Conservation (phyloP, 106 monocot genomes). For the Acanthochlamys bracteata region DNA sequence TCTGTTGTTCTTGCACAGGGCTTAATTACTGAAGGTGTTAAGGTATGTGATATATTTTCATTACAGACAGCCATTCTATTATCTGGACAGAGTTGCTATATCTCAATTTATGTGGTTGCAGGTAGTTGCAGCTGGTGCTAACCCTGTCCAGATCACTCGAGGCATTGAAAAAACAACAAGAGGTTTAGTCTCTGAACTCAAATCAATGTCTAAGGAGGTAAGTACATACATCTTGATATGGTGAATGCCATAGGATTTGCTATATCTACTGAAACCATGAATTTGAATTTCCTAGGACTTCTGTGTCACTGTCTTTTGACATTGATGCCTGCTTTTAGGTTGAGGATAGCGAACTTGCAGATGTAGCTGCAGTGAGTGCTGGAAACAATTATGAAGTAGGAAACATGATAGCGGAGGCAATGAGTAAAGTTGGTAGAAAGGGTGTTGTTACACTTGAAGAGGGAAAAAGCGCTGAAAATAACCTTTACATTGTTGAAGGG, state of each 20-base stretch:
- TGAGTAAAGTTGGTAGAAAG: constrained; percentile 94
- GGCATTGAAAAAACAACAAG: constrained; percentile 72
- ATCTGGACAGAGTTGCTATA: neutral
- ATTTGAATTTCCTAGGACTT: no score
- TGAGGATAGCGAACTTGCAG: constrained; percentile 94
- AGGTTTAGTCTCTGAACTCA: constrained; percentile 52
- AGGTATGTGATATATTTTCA: constrained; percentile 24
- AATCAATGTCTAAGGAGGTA: constrained; percentile 65
- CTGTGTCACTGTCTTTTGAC: no score
- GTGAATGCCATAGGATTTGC: no score
- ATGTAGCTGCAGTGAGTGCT: constrained; percentile 97
- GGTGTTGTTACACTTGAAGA: constrained; percentile 97
- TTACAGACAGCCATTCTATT: neutral
- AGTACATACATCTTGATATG: no score
- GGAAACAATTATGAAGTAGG: constrained; percentile 91
- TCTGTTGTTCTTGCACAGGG: constrained; percentile 98
- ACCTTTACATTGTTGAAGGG: constrained; percentile 88
- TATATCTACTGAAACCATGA: no score
- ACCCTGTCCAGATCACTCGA: constrained; percentile 73
- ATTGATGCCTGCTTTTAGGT: constrained; percentile 26
- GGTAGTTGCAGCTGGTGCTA: constrained; percentile 60
- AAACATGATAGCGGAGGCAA: constrained; percentile 97
- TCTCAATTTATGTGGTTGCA: neutral
- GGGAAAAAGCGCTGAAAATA: constrained; percentile 89
- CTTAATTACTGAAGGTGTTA: constrained; percentile 86